phyloP scores from a whole-genome alignment of 2,329 filamentous ascomycete species.

The Fusarium sp. region DNA sequence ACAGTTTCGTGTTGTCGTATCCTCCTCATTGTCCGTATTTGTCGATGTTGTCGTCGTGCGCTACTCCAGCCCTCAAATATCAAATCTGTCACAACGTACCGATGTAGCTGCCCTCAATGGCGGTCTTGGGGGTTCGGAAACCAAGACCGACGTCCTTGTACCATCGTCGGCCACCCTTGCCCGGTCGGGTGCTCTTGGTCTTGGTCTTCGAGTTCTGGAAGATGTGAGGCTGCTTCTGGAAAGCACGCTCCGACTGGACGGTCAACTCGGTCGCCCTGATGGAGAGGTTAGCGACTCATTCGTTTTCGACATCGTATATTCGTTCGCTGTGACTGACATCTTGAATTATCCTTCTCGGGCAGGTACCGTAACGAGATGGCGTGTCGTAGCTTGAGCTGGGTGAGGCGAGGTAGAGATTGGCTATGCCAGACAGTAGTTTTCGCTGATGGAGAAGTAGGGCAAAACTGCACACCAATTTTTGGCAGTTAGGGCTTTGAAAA shows the following conservation, averaged over 20 bases:
- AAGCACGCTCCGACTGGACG: conserved; percentile 99
- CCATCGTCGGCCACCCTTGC: conserved; percentile 93
- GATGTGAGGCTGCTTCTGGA: conserved; percentile 99
- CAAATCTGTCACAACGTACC: conserved; percentile 73
- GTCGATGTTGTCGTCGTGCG: conserved; percentile 10
- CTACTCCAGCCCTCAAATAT: conserved; percentile 17
- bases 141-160: conserved; percentile 99
- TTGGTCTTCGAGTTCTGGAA: conserved; percentile 98
- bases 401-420: conserved; percentile 51
- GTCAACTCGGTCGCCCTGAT: conserved; percentile 98
- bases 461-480: conserved; percentile 35
- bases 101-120: conserved; percentile 99
- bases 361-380: conserved; percentile 56
- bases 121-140: conserved; percentile 98
- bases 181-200: conserved; percentile 84
- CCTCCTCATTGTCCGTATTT: not conserved
- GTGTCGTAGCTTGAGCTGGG: conserved; percentile 55
- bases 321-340: conserved; percentile 55
- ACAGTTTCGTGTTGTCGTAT: not conserved
- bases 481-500: conserved; percentile 44
- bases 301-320: conserved; percentile 38
- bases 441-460: conserved; percentile 56
- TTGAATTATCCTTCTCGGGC: conserved; percentile 59
- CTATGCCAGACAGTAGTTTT: conserved; percentile 51
- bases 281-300: conserved; percentile 51